A percentile compares a stretch with the other conserved stretches of the same genome.
phyloP scores from a whole-genome alignment of 805 yeast species.

The Pichia exigua region DNA sequence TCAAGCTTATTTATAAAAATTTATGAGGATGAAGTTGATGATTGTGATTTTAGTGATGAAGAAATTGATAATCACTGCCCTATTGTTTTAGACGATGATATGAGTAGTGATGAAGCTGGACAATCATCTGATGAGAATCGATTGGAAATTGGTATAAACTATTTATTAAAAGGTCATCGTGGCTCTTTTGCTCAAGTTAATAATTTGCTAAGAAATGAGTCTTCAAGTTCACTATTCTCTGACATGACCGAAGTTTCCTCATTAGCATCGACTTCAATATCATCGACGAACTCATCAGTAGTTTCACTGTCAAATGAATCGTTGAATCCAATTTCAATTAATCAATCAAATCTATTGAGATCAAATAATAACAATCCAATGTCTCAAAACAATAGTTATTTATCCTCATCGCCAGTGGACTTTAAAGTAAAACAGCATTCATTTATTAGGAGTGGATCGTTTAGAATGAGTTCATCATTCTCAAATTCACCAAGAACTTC shows the following conservation, averaged over 20 bases:
- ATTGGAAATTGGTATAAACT: conserved; percentile 18
- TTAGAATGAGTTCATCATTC: conserved; percentile 19
- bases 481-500: conserved; percentile 22
- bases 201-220: conserved; percentile 17
- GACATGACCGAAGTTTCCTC: conserved; percentile 21
- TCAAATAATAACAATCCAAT: conserved; percentile 2
- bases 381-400: neutral
- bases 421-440: conserved; percentile 19
- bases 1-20: conserved; percentile 39
- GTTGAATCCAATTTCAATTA: conserved; percentile 11
- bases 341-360: neutral
- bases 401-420: conserved; percentile 23
- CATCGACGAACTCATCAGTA: conserved; percentile 15
- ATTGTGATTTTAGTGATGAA: conserved; percentile 3
- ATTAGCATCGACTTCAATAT: conserved; percentile 15
- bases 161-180: conserved; percentile 27
- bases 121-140: conserved; percentile 9
- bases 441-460: conserved; percentile 17
- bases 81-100: neutral
- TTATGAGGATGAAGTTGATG: conserved; percentile 20
- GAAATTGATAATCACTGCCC: neutral
- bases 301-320: neutral
- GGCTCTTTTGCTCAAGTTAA: conserved; percentile 31
- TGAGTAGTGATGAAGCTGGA: neutral
- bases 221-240: conserved; percentile 26